These are phyloP conservation scores for Trichoderma gamsii DNA, from an alignment of 495 filamentous ascomycete genomes.

Conservation along the genomic window DNA sequence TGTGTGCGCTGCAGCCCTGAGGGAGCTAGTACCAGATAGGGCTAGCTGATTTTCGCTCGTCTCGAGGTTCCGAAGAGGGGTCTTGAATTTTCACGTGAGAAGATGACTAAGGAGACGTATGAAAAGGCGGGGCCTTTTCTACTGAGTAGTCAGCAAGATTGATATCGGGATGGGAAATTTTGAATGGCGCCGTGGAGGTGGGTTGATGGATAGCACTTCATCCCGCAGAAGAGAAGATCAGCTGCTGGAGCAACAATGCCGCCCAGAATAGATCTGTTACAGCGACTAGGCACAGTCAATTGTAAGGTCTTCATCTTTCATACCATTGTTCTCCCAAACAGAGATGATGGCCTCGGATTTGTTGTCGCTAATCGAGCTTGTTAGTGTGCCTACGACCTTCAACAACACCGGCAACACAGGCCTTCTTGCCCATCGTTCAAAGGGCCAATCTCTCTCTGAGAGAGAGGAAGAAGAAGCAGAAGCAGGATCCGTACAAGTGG, in stretches of 20 bases:
- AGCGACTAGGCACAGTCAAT: conserved; percentile 56
- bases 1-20: conserved; percentile 29
- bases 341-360: neutral
- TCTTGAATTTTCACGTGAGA: conserved; percentile 4
- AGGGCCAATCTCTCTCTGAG: conserved; percentile 42
- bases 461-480: conserved; percentile 42
- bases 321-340: neutral
- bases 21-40: conserved; percentile 18
- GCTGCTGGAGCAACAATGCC: conserved; percentile 51
- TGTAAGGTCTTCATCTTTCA: conserved; percentile 38
- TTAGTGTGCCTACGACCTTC: conserved; percentile 45
- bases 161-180: conserved; percentile 14
- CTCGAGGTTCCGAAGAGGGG: neutral
- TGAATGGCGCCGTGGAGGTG: neutral
- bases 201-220: neutral
- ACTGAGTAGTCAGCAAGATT: neutral
- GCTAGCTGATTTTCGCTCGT: neutral
- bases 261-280: conserved; percentile 60
- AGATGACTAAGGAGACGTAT: neutral
- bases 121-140: neutral
- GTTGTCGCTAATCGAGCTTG: conserved; percentile 14
- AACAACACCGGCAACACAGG: conserved; percentile 26
- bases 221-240: neutral
- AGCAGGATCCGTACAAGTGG: conserved; percentile 59
- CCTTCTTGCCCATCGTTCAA: conserved; percentile 43